Evolutionary conservation across 179 eudicot species (phyloP), one percentile per base, ranked within the genome.

Genomic region (Beta lomatogona): DNA sequence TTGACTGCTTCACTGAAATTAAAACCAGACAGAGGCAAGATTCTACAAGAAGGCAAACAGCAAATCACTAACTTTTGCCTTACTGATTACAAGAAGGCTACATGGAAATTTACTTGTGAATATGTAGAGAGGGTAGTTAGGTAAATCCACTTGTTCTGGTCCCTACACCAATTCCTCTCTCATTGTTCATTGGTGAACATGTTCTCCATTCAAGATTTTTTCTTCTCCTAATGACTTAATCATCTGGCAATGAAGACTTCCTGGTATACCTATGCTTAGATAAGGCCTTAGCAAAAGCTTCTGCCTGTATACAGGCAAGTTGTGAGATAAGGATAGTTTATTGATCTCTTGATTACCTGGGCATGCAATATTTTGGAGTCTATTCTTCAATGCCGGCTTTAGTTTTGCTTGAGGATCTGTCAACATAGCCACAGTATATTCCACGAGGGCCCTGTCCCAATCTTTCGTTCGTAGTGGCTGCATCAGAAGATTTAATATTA

Each of bases 401-500:
- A 85, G 77, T 80, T 88, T 86, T 41, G 91, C 83, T 60, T 82
- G 84, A 45, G 94, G 76, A 88, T 89, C 97, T 60, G 91, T 75
- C 73, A 95, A 76, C 94, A 89, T 86, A 58, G 94, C 97, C 41
- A 86, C 89, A 1, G 91, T 86, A 79, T 72, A 91, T 73, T 95
- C 97, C 69, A 86, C 91, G 60, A 95, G 91, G 54, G 98, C 97
- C 83, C 66, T 93, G 83, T 95, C 98, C 97, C 98, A 95, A 77
- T 89, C 92, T 86, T 90, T 95, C 14, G 84, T 86, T 83, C 87
- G 90, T 71, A 95, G 82, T 46, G 98, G 97, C 98, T 95, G 93
- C 86, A 86, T 46, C 61, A 79, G 13, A 75, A 54, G 59, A 21
- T 36, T 9, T 48, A 48, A 9, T 9, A 4, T 4, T 48, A 3